phyloP scores from a whole-genome alignment of 2,329 filamentous ascomycete species.

The Coniochaeta sp. region DNA sequence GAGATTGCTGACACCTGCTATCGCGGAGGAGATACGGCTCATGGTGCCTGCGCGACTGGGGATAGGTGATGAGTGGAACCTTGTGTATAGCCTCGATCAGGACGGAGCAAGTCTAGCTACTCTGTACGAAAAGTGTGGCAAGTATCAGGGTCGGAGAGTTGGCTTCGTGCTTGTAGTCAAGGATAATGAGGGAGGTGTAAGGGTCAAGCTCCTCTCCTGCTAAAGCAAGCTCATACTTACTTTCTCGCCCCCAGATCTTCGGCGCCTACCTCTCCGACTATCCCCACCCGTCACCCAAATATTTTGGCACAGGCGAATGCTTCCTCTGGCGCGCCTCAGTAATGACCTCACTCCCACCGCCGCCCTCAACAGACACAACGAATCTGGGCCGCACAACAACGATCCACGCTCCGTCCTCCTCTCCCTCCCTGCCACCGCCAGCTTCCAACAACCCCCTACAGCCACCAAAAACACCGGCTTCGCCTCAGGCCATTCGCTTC shows the following conservation, averaged over 20 bases:
- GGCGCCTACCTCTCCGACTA: conserved; percentile 91
- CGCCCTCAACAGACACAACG: conserved; percentile 50
- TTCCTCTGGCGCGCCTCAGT: conserved; percentile 78
- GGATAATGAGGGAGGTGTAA: conserved; percentile 67
- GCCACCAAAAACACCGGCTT: conserved; percentile 36
- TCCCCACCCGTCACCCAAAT: conserved; percentile 72
- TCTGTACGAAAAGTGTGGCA: conserved; percentile 71
- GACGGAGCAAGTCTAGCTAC: conserved; percentile 84
- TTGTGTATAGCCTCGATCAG: conserved; percentile 86
- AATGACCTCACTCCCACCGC: conserved; percentile 60
- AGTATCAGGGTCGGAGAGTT: conserved; percentile 60
- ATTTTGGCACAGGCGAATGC: conserved; percentile 94
- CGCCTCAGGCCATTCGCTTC: conserved; percentile 72
- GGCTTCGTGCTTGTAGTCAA: conserved; percentile 86
- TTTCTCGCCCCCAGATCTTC: conserved; percentile 51
- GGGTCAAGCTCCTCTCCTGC: conserved; percentile 22
- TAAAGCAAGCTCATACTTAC: not conserved
- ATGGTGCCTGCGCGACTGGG: conserved; percentile 82
- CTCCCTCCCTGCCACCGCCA: conserved; percentile 11
- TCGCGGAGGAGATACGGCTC: conserved; percentile 90
- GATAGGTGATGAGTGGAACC: conserved; percentile 76
- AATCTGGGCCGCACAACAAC: conserved; percentile 36
- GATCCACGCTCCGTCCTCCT: conserved; percentile 20
- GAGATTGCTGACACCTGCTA: conserved; percentile 59
- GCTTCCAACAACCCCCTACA: conserved; percentile 9